A percentile compares a stretch with the other conserved stretches of the same genome.
Evolutionary conservation across 371 early-diverging fungal species (phyloP).

Genomic region (Mucor irregularis): DNA sequence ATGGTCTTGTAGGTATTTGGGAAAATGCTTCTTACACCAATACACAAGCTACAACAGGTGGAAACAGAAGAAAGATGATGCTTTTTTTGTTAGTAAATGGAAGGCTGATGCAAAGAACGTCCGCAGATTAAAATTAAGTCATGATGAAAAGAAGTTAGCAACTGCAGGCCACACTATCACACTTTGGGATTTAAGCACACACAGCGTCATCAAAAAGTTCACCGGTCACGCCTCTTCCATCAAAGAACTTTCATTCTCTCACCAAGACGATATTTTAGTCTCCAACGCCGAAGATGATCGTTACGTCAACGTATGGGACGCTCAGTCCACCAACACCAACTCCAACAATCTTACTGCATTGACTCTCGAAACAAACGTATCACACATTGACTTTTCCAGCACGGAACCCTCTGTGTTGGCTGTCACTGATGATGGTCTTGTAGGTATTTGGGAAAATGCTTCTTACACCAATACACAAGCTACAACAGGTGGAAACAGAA

Average conservation of each 20-base stretch:
- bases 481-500: constrained; percentile 26
- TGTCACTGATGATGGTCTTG: constrained; percentile 70
- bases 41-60: constrained; percentile 12
- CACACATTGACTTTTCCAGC: constrained; percentile 53
- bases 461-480: constrained; percentile 13
- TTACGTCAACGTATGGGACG: constrained; percentile 78
- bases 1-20: constrained; percentile 75
- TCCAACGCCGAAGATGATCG: constrained; percentile 79
- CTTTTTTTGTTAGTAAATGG: constrained; percentile 57
- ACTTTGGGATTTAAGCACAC: constrained; percentile 61
- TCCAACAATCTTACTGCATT: constrained; percentile 57
- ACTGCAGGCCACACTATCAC: constrained; percentile 70
- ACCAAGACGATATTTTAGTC: constrained; percentile 58
- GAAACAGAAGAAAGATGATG: constrained; percentile 55
- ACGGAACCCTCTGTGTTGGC: constrained; percentile 63
- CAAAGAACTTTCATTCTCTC: constrained; percentile 57
- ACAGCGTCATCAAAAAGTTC: constrained; percentile 59
- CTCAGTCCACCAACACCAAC: constrained; percentile 50
- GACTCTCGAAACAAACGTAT: constrained; percentile 64
- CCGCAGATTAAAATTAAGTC: constrained; percentile 57
- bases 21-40: constrained; percentile 46
- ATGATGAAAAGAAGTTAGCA: constrained; percentile 59
- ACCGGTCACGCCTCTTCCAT: constrained; percentile 77
- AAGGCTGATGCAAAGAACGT: constrained; percentile 61
- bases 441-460: constrained; percentile 74